These are phyloP conservation scores for Neospermospora avenae DNA, from an alignment of 2,329 filamentous ascomycete genomes.

Conservation along the genomic window DNA sequence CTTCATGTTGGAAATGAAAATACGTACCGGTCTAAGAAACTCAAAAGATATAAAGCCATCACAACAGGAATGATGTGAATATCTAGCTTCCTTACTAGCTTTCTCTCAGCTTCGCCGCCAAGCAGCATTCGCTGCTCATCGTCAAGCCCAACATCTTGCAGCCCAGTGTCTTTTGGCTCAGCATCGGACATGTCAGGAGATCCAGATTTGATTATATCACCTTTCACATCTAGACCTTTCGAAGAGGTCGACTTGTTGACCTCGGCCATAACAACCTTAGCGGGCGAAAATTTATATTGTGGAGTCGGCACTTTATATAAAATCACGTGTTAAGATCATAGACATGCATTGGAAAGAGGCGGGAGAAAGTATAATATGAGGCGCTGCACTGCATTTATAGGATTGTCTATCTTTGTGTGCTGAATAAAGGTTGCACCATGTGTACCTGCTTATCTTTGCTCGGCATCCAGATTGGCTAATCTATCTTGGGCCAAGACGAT, in stretches of 20 bases:
- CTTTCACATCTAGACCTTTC: not conserved
- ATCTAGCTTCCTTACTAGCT: conserved; percentile 44
- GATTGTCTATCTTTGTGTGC: not conserved
- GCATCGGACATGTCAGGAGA: not conserved
- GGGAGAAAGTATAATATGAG: not conserved
- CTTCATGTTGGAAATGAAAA: conserved; percentile 37
- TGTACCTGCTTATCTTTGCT: not conserved
- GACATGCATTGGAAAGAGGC: not conserved
- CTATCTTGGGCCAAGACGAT: not conserved
- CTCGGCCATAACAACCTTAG: not conserved
- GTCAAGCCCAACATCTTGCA: not conserved
- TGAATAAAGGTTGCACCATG: not conserved
- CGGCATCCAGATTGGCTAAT: not conserved
- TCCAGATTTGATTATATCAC: not conserved
- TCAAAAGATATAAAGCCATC: conserved; percentile 70
- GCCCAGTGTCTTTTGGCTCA: not conserved
- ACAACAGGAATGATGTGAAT: conserved; percentile 60
- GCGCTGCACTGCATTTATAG: not conserved
- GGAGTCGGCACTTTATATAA: not conserved
- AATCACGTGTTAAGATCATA: not conserved
- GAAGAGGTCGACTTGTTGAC: not conserved
- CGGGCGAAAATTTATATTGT: not conserved
- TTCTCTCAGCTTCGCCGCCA: conserved; percentile 3
- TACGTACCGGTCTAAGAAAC: conserved; percentile 67
- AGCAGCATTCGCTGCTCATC: conserved; percentile 3